Evolutionary conservation across 768 basidiomycete species (phyloP).

Genomic region (Russula sp.): DNA sequence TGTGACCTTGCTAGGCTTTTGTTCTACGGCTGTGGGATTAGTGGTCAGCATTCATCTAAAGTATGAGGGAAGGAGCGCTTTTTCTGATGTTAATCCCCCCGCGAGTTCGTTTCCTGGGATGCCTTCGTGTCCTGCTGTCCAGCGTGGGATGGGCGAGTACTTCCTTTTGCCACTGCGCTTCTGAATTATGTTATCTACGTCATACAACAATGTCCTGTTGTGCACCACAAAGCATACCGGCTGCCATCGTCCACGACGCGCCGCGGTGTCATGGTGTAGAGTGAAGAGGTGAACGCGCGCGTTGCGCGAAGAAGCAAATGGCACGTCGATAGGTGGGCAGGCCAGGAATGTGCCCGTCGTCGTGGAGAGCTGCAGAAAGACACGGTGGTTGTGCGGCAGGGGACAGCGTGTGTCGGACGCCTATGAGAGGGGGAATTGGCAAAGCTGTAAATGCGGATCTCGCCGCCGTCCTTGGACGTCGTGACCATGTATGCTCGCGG

Average conservation of each 20-base stretch:
- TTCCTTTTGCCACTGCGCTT: too few species aligned
- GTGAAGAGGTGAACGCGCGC: slow-evolving; percentile 27
- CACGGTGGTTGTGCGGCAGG: slow-evolving; percentile 10
- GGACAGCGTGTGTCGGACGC: slow-evolving; percentile 24
- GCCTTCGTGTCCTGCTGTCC: too few species aligned
- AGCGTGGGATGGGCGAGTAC: too few species aligned
- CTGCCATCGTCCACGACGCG: slow-evolving; percentile 10
- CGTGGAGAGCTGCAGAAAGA: slow-evolving; percentile 21
- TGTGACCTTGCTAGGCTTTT: too few species aligned
- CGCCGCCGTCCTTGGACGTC: slow-evolving; percentile 28
- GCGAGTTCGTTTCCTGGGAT: too few species aligned
- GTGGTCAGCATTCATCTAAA: too few species aligned
- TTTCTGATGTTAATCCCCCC: too few species aligned
- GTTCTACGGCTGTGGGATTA: too few species aligned
- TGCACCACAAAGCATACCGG: slow-evolving; percentile 30
- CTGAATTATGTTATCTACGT: too few species aligned
- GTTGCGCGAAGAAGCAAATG: slow-evolving; percentile 24
- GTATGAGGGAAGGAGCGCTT: too few species aligned
- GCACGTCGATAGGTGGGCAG: not conserved
- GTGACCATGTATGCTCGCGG: slow-evolving; percentile 39
- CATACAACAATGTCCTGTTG: slow-evolving; percentile 28
- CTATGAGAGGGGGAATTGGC: slow-evolving; percentile 2
- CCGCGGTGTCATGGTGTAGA: slow-evolving; percentile 22
- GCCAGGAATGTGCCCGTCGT: slow-evolving; percentile 28
- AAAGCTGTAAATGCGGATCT: slow-evolving; percentile 40